These are phyloP conservation scores for Castanea sativa DNA, from an alignment of 306 rosid genomes.

Conservation along the genomic window DNA sequence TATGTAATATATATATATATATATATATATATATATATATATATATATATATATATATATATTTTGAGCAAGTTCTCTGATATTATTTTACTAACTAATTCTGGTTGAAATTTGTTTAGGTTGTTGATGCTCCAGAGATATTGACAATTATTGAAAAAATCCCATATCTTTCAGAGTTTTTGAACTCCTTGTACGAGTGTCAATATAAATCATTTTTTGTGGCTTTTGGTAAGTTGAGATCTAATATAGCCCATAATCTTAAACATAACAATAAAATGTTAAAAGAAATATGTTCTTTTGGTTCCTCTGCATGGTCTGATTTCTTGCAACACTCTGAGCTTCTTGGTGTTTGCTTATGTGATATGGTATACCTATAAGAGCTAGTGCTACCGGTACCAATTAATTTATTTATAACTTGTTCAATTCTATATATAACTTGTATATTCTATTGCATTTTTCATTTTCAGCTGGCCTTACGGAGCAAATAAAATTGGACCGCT, in stretches of 20 bases:
- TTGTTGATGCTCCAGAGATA: constrained; percentile 96
- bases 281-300: neutral
- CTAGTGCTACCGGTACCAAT: neutral
- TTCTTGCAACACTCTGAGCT: neutral
- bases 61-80: neutral
- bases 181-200: constrained; percentile 82
- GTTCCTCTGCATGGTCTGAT: neutral
- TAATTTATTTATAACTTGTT: neutral
- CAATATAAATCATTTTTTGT: constrained; percentile 84
- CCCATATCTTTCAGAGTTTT: constrained; percentile 71
- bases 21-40: too few species aligned
- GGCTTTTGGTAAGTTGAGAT: constrained; percentile 77
- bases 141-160: constrained; percentile 91
- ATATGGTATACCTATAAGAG: neutral
- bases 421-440: constrained; percentile 1
- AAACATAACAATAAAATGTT: neutral
- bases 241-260: neutral
- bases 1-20: neutral
- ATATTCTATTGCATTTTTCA: neutral
- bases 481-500: constrained; percentile 90
- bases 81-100: neutral
- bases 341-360: neutral
- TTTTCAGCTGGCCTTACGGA: constrained; percentile 82
- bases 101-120: constrained; percentile 41
- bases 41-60: neutral